Evolutionary conservation across 2,329 filamentous ascomycete genomes (phyloP).

Genomic region (Diaporthe citriasiana): DNA sequence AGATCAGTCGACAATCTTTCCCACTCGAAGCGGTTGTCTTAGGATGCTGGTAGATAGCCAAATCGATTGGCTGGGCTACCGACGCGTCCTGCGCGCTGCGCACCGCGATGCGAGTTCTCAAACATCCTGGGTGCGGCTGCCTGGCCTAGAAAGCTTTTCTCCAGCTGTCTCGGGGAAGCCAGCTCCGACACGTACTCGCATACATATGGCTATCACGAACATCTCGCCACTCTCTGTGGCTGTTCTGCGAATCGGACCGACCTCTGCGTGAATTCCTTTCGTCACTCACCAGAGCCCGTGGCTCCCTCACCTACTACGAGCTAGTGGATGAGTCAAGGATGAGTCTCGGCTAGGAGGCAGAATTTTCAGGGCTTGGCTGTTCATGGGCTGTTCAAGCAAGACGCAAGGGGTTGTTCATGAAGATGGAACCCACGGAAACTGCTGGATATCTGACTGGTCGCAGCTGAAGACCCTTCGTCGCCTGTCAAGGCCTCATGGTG

Average conservation of each 20-base stretch:
- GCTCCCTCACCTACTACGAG: neutral
- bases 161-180: neutral
- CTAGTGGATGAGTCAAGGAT: neutral
- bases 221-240: neutral
- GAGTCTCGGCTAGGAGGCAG: no score
- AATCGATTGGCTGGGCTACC: neutral
- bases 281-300: neutral
- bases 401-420: neutral
- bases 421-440: neutral
- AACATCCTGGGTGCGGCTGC: neutral
- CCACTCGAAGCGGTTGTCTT: neutral
- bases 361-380: neutral
- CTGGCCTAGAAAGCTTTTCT: neutral
- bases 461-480: neutral
- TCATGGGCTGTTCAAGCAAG: neutral
- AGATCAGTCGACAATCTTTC: neutral
- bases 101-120: no score
- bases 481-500: no score
- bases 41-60: no score
- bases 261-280: neutral
- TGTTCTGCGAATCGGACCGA: neutral
- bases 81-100: neutral
- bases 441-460: neutral
- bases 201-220: neutral
- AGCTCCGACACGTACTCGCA: neutral